Conservation (phyloP, 495 filamentous ascomycete genomes). For the Trichocladium antarcticum region DNA sequence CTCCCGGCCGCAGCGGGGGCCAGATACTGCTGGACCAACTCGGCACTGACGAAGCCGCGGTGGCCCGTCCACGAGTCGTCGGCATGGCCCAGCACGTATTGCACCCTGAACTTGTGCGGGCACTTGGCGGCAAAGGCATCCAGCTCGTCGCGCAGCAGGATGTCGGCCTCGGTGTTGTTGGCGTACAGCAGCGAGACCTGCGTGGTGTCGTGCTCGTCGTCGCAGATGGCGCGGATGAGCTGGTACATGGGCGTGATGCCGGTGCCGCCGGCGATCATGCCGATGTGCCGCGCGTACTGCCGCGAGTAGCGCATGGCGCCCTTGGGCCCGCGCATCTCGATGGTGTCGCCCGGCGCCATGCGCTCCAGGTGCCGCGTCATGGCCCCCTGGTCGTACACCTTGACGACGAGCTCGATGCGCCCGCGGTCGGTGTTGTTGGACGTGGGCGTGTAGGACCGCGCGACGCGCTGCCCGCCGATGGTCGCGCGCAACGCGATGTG, state of each 20-base stretch:
- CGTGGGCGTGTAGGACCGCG: constrained; percentile 85
- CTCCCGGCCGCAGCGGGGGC: constrained; percentile 63
- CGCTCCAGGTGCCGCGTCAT: constrained; percentile 82
- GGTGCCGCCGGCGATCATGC: constrained; percentile 83
- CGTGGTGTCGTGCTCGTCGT: constrained; percentile 86
- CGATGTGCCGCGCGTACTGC: constrained; percentile 74
- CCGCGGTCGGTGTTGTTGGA: constrained; percentile 71
- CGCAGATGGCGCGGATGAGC: constrained; percentile 74
- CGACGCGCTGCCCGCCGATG: constrained; percentile 65
- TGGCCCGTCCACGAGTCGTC: constrained; percentile 52
- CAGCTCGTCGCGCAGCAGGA: constrained; percentile 74
- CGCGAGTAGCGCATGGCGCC: constrained; percentile 83
- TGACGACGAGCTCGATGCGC: constrained; percentile 78
- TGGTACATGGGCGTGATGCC: constrained; percentile 92
- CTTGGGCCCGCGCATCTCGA: constrained; percentile 58
- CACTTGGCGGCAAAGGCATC: constrained; percentile 75
- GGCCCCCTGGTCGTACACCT: constrained; percentile 75
- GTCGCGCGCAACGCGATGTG: constrained; percentile 62
- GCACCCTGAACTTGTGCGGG: constrained; percentile 76
- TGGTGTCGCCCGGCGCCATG: constrained; percentile 62
- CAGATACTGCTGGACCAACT: constrained; percentile 23
- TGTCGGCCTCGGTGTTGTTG: constrained; percentile 74
- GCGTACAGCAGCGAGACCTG: constrained; percentile 89
- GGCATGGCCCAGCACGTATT: constrained; percentile 74
- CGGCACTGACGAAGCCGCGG: constrained; percentile 26